Evolutionary conservation across 257 asterid genomes (phyloP).

Genomic region (Ocimum tenuiflorum): DNA sequence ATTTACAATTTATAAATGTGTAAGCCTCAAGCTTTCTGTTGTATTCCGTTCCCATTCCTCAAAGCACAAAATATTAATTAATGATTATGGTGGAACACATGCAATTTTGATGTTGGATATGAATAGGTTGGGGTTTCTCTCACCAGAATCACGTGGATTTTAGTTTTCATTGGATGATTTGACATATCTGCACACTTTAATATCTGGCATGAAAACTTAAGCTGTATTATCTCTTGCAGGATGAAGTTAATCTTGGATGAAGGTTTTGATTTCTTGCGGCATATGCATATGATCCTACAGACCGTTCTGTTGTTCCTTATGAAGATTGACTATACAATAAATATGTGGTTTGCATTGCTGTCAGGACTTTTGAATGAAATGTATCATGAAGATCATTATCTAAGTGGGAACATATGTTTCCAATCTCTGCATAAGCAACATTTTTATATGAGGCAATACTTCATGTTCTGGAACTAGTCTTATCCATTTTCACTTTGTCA

Average conservation of each 20-base stretch:
- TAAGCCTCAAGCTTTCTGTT: background rate
- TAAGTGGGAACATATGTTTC: slow-evolving; percentile 11
- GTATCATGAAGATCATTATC: slow-evolving; percentile 4
- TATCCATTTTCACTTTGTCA: background rate
- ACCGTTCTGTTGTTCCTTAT: too few relatives aligned
- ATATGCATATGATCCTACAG: slow-evolving; percentile 5
- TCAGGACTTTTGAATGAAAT: background rate
- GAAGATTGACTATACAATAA: slow-evolving; percentile 24
- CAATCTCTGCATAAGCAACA: slow-evolving; percentile 16
- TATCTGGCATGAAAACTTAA: slow-evolving; percentile 7
- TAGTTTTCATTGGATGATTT: background rate
- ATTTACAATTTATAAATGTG: background rate
- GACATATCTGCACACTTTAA: background rate
- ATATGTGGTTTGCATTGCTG: background rate
- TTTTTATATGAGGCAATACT: slow-evolving; percentile 9
- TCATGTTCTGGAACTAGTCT: background rate
- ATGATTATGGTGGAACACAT: background rate
- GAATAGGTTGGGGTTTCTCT: background rate
- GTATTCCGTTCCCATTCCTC: background rate
- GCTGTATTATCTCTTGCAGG: slow-evolving; percentile 31
- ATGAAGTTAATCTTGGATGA: slow-evolving; percentile 31
- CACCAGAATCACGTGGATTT: background rate
- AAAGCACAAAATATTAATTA: background rate
- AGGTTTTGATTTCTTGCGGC: slow-evolving; percentile 13
- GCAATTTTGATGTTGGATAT: background rate